Evolutionary conservation across 2,329 filamentous ascomycete genomes (phyloP).

Genomic region (Proliferodiscus dingleyae): DNA sequence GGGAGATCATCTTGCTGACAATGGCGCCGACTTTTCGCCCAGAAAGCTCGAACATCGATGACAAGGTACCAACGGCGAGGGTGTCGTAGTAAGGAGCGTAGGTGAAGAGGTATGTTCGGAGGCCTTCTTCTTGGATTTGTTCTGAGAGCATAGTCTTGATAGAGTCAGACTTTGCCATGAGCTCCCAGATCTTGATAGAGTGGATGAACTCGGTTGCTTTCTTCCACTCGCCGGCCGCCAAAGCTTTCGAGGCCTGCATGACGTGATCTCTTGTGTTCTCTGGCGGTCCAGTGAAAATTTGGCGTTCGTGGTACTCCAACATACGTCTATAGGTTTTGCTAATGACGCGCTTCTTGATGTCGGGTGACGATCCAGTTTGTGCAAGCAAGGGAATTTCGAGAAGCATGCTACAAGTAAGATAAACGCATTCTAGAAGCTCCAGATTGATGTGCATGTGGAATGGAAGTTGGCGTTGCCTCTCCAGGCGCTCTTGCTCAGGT

Average conservation of each 20-base stretch:
- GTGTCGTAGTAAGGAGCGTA: slow-evolving; percentile 99
- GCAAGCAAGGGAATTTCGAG: slow-evolving; percentile 96
- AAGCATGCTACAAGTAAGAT: slow-evolving; percentile 98
- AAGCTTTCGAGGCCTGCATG: slow-evolving; percentile 96
- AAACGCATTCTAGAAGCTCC: slow-evolving; percentile 95
- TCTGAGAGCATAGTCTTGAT: slow-evolving; percentile 97
- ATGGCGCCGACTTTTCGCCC: slow-evolving; percentile 89
- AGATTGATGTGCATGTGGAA: slow-evolving; percentile 99
- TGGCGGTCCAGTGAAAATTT: slow-evolving; percentile 96
- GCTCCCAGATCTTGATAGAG: slow-evolving; percentile 99
- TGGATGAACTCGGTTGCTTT: slow-evolving; percentile 90
- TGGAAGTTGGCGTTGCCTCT: slow-evolving; percentile 93
- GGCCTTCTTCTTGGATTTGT: slow-evolving; percentile 97
- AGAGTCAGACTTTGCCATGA: slow-evolving; percentile 86
- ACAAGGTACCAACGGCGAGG: slow-evolving; percentile 77
- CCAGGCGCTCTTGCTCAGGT: slow-evolving; percentile 93
- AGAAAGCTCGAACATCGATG: slow-evolving; percentile 92
- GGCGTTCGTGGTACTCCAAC: slow-evolving; percentile 98
- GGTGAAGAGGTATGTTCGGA: slow-evolving; percentile 97
- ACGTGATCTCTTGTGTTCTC: slow-evolving; percentile 99
- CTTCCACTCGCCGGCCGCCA: slow-evolving; percentile 98
- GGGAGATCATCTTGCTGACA: slow-evolving; percentile 98
- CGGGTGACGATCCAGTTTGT: slow-evolving; percentile 92
- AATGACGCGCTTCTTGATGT: slow-evolving; percentile 95
- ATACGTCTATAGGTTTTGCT: slow-evolving; percentile 99